phyloP scores from a whole-genome alignment of 2,329 filamentous ascomycete genomes.

The Orbilia blumenaviensis region DNA sequence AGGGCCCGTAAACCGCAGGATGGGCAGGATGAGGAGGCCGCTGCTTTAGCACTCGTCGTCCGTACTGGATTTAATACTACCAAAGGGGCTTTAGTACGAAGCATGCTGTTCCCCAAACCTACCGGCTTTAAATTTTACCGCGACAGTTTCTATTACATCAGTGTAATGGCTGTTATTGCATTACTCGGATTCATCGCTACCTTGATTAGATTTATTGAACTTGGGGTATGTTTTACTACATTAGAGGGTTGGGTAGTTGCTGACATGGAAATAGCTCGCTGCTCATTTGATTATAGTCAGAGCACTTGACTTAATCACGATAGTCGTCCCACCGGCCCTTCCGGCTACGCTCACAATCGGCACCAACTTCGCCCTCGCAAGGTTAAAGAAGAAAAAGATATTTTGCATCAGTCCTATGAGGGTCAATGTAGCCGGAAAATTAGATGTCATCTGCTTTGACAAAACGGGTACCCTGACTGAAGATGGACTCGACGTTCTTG shows the following conservation, averaged over 20 bases:
- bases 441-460: slow-evolving; percentile 97
- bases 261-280: slow-evolving; percentile 66
- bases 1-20: slow-evolving; percentile 88
- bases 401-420: slow-evolving; percentile 91
- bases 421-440: slow-evolving; percentile 94
- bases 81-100: slow-evolving; percentile 92
- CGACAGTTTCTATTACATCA: slow-evolving; percentile 97
- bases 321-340: slow-evolving; percentile 92
- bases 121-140: slow-evolving; percentile 98
- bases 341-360: slow-evolving; percentile 96
- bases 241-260: background rate
- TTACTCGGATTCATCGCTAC: slow-evolving; percentile 87
- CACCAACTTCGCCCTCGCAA: slow-evolving; percentile 88
- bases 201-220: slow-evolving; percentile 88
- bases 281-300: slow-evolving; percentile 93
- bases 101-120: slow-evolving; percentile 98
- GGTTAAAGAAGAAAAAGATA: slow-evolving; percentile 87
- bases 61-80: slow-evolving; percentile 97
- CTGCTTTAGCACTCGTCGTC: slow-evolving; percentile 88
- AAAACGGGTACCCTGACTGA: slow-evolving; percentile 99
- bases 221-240: slow-evolving; percentile 65
- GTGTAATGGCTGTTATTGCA: slow-evolving; percentile 91
- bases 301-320: slow-evolving; percentile 94
- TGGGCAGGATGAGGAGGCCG: slow-evolving; percentile 83
- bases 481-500: slow-evolving; percentile 92